These are phyloP conservation scores for Eragrostis tef DNA, from an alignment of 202 grass and related monocot species.

Conservation along the genomic window DNA sequence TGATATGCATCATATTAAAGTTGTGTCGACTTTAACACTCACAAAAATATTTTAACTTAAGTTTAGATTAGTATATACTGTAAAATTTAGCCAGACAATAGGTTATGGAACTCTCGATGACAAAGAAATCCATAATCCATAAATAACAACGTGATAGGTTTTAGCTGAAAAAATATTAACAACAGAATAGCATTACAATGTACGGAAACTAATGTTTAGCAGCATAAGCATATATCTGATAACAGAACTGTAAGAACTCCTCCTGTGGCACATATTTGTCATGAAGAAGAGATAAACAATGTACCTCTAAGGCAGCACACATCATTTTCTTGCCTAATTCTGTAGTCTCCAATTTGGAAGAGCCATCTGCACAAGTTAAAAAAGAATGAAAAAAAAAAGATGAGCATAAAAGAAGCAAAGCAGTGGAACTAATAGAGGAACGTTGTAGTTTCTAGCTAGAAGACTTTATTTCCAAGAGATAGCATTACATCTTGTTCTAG, in stretches of 20 bases:
- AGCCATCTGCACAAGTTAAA: conserved; percentile 46
- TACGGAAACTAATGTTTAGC: conserved; percentile 15
- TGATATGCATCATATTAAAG: conserved; percentile 40
- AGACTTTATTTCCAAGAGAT: not conserved
- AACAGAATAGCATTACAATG: not conserved
- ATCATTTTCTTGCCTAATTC: conserved; percentile 49
- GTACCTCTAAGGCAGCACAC: conserved; percentile 66
- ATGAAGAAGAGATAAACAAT: conserved; percentile 48
- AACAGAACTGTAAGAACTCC: conserved; percentile 10
- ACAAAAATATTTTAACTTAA: conserved; percentile 22
- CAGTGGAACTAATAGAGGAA: conserved; percentile 37
- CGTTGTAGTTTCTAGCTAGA: conserved; percentile 29
- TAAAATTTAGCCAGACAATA: conserved; percentile 8
- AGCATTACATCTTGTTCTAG: conserved; percentile 31
- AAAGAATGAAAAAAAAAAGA: not conserved
- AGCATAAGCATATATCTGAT: conserved; percentile 6
- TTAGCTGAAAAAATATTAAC: conserved; percentile 29
- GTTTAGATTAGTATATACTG: not conserved
- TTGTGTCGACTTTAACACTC: conserved; percentile 34
- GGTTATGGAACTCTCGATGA: conserved; percentile 19
- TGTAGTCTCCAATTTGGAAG: conserved; percentile 54
- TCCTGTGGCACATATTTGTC: conserved; percentile 35
- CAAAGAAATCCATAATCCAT: not conserved
- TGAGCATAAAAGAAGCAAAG: conserved; percentile 22
- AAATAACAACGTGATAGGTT: conserved; percentile 26